phyloP scores from a whole-genome alignment of 106 monocot species.

The Cymbidium sinense region DNA sequence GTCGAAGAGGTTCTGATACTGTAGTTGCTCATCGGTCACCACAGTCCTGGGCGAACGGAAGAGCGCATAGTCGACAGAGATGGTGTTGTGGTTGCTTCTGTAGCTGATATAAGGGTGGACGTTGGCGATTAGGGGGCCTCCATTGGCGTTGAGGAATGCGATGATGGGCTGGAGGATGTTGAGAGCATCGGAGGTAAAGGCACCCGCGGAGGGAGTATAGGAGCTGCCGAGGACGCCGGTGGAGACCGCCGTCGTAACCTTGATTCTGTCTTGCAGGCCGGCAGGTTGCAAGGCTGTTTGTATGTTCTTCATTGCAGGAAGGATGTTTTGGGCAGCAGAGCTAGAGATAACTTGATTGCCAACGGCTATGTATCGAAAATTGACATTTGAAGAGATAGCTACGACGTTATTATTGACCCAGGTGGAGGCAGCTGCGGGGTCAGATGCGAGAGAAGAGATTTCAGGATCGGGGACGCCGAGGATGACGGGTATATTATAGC shows the following conservation, averaged over 20 bases:
- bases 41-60: too few relatives aligned
- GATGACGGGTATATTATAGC: constrained; percentile 30
- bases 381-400: background rate
- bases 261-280: background rate
- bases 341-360: constrained; percentile 8
- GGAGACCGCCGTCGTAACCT: constrained; percentile 12
- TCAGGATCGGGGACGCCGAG: constrained; percentile 25
- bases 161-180: background rate
- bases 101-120: too few relatives aligned
- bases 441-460: constrained; percentile 20
- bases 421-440: constrained; percentile 8
- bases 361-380: constrained; percentile 9
- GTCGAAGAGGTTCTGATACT: too few relatives aligned
- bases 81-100: too few relatives aligned
- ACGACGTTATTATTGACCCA: constrained; percentile 37
- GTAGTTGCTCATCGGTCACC: too few relatives aligned
- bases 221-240: constrained; percentile 12
- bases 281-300: background rate
- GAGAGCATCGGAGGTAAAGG: background rate
- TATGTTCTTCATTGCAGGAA: constrained; percentile 14
- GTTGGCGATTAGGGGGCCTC: too few relatives aligned
- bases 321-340: background rate
- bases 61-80: too few relatives aligned
- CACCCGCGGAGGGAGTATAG: constrained; percentile 8
- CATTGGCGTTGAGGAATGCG: too few relatives aligned